These are phyloP conservation scores for Aphanoascus verrucosus DNA, from an alignment of 2,329 filamentous ascomycete genomes.

Conservation along the genomic window DNA sequence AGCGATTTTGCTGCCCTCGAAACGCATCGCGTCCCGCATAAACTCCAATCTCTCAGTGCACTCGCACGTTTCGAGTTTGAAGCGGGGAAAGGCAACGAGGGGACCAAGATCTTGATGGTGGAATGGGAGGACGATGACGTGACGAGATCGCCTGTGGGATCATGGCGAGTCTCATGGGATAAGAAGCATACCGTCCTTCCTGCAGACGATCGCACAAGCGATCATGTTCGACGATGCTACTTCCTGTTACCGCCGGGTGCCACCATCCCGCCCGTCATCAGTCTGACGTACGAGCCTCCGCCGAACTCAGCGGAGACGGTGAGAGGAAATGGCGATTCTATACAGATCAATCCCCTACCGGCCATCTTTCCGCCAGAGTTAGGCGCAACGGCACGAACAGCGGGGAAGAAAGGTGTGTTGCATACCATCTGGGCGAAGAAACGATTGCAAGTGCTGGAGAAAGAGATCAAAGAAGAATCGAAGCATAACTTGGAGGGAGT, in stretches of 20 bases:
- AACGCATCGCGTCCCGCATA: slow-evolving; percentile 22
- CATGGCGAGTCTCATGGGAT: slow-evolving; percentile 76
- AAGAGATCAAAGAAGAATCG: slow-evolving; percentile 65
- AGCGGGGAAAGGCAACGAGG: slow-evolving; percentile 62
- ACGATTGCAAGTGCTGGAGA: slow-evolving; percentile 60
- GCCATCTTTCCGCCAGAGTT: slow-evolving; percentile 75
- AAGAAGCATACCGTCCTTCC: slow-evolving; percentile 64
- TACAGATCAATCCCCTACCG: slow-evolving; percentile 66
- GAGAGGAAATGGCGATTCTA: slow-evolving; percentile 35
- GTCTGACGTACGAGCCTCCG: slow-evolving; percentile 45
- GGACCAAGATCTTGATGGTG: slow-evolving; percentile 86
- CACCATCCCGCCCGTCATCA: slow-evolving; percentile 61
- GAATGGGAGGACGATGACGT: slow-evolving; percentile 65
- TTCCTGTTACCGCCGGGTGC: slow-evolving; percentile 67
- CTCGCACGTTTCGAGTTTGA: slow-evolving; percentile 82
- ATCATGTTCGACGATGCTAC: slow-evolving; percentile 56
- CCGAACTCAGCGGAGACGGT: slow-evolving; percentile 31
- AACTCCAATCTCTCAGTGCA: slow-evolving; percentile 42
- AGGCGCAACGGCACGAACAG: slow-evolving; percentile 53
- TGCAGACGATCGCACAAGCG: slow-evolving; percentile 48
- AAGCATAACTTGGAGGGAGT: slow-evolving; percentile 68
- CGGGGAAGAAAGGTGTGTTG: slow-evolving; percentile 68
- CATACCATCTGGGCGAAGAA: slow-evolving; percentile 88
- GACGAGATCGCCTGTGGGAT: slow-evolving; percentile 38
- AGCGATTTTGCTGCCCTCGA: slow-evolving; percentile 22